Evolutionary conservation across 2,329 filamentous ascomycete genomes (phyloP), one percentile per base, ranked within the genome.

Genomic region (Fusarium multiceps): DNA sequence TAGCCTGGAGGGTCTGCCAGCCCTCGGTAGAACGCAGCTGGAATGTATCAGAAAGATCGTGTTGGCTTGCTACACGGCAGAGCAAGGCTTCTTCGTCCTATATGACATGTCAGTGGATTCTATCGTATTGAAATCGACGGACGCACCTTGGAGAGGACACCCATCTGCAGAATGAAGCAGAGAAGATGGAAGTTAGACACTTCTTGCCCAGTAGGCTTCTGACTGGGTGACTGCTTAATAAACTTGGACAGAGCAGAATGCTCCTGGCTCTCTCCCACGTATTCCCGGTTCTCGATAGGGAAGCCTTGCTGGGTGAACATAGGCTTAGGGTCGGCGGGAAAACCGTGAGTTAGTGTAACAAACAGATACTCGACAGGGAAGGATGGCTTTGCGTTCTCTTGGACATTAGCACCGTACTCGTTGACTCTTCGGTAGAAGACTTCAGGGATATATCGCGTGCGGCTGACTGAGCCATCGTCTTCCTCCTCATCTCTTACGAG

Each of bases 311-410:
- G 86, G 28, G 84, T 90, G 80, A 98, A 98, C 30, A 91, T 81
- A 14, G 94, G 93, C 59, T 89, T 91, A 6, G 93, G 88, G 46
- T 90, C 86, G 55, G 91, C 93, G 4, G 96, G 96, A 83, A 99
- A 98, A 63, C 96, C 96, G 78, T 99, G 95, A 1, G 96, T 99
- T 68, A 99, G 87, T 11, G 96, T 98, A 66, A 98, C 93, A 59
- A 98, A 90, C 34, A 99, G 87, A 79, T 98, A 99, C 78, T 99
- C 96, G 50, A 98, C 94, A 0, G 96, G 96, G 79, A 99, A 99
- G 47, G 92, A 90, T 1, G 96, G 96, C 78, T 98, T 98, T 25
- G 96, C 96, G 74, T 97, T 98, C 80, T 98, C 93, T 78, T 98
- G 96, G 10, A 98, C 96, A 73, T 95, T 97, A 69, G 92, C 93